Percentiles rank a stretch among this genome's conserved stretches.
Conservation (phyloP, 75 land plant genomes). For the Ceratopteris richardii region DNA sequence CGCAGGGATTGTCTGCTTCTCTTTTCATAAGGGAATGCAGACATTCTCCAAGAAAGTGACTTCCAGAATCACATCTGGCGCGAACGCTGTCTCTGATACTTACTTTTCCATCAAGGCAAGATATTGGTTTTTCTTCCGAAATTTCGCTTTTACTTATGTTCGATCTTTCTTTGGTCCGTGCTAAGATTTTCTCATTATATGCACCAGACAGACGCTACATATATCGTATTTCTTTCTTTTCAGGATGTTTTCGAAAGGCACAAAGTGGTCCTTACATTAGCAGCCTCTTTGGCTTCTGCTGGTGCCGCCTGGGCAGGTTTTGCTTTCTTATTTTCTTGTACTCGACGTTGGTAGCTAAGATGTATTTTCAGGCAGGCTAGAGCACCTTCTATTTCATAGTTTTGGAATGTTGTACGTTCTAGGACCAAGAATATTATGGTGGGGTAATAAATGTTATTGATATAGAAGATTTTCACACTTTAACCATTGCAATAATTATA, state of each 20-base stretch:
- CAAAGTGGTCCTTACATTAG: slow-evolving; percentile 65
- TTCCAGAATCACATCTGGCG: slow-evolving; percentile 8
- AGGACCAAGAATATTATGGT: too few relatives aligned
- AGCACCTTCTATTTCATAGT: too few relatives aligned
- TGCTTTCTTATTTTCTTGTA: neutral
- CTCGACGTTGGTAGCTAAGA: too few relatives aligned
- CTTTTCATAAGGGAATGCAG: neutral
- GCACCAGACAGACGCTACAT: neutral
- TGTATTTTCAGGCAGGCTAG: too few relatives aligned
- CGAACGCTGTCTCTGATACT: slow-evolving; percentile 18
- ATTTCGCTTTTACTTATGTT: neutral
- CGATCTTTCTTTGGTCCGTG: too few relatives aligned
- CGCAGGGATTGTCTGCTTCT: neutral
- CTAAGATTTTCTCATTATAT: too few relatives aligned
- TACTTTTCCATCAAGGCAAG: slow-evolving; percentile 19
- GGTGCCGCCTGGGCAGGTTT: slow-evolving; percentile 77
- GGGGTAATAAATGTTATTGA: too few relatives aligned
- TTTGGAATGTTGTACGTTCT: too few relatives aligned
- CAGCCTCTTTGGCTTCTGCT: slow-evolving; percentile 76
- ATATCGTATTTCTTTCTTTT: neutral
- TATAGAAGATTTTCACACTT: too few relatives aligned
- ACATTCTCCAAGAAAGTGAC: slow-evolving; percentile 10
- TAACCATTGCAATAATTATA: too few relatives aligned
- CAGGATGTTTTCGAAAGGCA: slow-evolving; percentile 82
- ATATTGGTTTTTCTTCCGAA: neutral